A percentile compares a stretch with the other conserved stretches of the same genome.
Conservation (phyloP, 2,329 filamentous ascomycete genomes). For the Neoscytalidium dimidiatum region DNA sequence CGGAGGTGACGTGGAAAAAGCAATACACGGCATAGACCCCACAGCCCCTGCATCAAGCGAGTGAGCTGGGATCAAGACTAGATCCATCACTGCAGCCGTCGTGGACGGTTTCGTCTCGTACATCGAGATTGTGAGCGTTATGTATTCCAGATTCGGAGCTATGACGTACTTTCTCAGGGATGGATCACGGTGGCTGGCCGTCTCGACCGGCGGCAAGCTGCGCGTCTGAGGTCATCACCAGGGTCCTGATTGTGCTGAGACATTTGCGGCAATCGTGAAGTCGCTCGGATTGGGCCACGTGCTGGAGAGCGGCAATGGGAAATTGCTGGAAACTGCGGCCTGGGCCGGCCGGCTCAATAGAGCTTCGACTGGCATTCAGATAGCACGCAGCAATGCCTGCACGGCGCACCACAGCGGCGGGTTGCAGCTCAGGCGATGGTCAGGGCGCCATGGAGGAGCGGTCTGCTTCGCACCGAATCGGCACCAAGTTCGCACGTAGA, state of each 20-base stretch:
- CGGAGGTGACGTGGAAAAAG: neutral
- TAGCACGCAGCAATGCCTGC: no score
- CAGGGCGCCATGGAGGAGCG: neutral
- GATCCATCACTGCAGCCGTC: neutral
- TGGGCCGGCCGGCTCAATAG: no score
- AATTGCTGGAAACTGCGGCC: neutral
- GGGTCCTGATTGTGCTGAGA: neutral
- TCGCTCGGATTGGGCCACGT: neutral
- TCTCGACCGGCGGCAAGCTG: neutral
- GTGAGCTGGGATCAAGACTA: neutral
- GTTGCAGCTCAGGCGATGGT: neutral
- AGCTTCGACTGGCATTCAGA: no score
- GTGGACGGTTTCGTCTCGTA: no score
- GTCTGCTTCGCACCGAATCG: neutral
- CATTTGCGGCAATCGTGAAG: neutral
- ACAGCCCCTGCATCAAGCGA: neutral
- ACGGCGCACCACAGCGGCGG: neutral
- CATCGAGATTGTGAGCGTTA: no score
- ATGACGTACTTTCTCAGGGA: neutral
- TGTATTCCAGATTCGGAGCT: neutral
- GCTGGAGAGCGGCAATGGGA: neutral
- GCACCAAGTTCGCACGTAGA: neutral
- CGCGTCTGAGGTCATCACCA: slow-evolving; percentile 3
- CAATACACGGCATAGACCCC: neutral
- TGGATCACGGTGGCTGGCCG: neutral